Base-by-base conservation (phyloP, 2,329 filamentous ascomycete species). In the Colletotrichum sp. region DNA sequence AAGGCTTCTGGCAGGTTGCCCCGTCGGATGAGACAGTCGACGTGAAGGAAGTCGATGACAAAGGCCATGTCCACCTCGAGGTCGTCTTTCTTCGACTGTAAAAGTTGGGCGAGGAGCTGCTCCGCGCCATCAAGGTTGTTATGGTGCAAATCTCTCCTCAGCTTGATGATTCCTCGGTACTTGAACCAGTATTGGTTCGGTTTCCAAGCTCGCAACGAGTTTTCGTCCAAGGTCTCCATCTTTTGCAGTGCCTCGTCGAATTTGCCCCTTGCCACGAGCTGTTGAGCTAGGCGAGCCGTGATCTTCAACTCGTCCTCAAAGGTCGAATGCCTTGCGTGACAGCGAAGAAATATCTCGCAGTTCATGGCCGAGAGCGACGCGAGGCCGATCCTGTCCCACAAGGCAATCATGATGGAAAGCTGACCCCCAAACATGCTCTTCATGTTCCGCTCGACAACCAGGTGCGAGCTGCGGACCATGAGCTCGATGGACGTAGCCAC, bases 301-400 rank as follows among this genome's bases (percentile, higher is more conserved):
- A 95, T 91, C 79, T 94, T 95, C 36, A 98, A 88, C 66, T 92
- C 90, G 79, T 99, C 96, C 78, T 98, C 95, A 59, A 96, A 91
- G 5, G 88, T 83, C 1, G 88, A 84, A 76, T 88, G 83, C 8
- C 87, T 85, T 6, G 89, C 87, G 81, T 98, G 94, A 78, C 95
- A 96, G 69, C 92, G 90, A 18, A 96, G 88, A 74, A 98, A 96
- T 1, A 95, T 88, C 78, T 98, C 93, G 80, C 93, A 94, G 26
- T 91, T 90, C 69, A 90, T 88, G 21, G 88, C 84, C 55, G 94
- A 89, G 79, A 92, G 82, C 30, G 87, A 86, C 1, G 88, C 82
- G 73, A 89, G 85, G 81, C 95, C 96, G 36, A 98, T 89, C 49
- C 96, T 90, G 68, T 93, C 92, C 89, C 95, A 98, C 2, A 97